Evolutionary conservation across 2,329 filamentous ascomycete species (phyloP).

Genomic region (Talaromyces sp.): DNA sequence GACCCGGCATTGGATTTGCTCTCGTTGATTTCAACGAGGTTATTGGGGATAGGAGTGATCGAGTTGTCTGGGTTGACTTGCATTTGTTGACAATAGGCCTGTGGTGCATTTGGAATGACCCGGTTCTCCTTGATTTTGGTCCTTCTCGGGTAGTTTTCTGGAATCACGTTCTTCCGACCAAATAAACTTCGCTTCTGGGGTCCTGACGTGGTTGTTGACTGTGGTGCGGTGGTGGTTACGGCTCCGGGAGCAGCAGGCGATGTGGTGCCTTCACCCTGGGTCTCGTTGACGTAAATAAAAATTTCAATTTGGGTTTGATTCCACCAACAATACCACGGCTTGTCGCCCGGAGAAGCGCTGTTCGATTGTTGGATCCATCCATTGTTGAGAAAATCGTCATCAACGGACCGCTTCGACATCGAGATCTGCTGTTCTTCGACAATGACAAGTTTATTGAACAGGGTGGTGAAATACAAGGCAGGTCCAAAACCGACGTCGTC

Average conservation of each 20-base stretch:
- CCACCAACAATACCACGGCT: constrained; percentile 68
- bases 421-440: constrained; percentile 30
- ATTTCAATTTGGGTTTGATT: constrained; percentile 63
- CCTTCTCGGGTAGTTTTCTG: constrained; percentile 48
- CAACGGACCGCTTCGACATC: constrained; percentile 24
- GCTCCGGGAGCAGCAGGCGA: constrained; percentile 7
- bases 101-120: constrained; percentile 33
- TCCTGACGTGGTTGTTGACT: constrained; percentile 18
- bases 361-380: constrained; percentile 32
- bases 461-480: constrained; percentile 59
- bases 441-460: constrained; percentile 63
- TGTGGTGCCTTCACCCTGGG: constrained; percentile 32
- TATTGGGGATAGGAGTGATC: constrained; percentile 26
- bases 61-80: constrained; percentile 51
- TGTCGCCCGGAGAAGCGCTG: constrained; percentile 50
- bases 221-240: constrained; percentile 9
- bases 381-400: constrained; percentile 10
- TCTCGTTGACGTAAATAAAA: constrained; percentile 60
- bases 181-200: constrained; percentile 11
- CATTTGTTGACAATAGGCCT: constrained; percentile 64
- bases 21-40: constrained; percentile 31
- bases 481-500: constrained; percentile 55
- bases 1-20: constrained; percentile 19
- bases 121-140: constrained; percentile 65
- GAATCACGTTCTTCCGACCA: neutral